Conservation (phyloP, 495 filamentous ascomycete genomes). For the Recurvomyces mirabilis region DNA sequence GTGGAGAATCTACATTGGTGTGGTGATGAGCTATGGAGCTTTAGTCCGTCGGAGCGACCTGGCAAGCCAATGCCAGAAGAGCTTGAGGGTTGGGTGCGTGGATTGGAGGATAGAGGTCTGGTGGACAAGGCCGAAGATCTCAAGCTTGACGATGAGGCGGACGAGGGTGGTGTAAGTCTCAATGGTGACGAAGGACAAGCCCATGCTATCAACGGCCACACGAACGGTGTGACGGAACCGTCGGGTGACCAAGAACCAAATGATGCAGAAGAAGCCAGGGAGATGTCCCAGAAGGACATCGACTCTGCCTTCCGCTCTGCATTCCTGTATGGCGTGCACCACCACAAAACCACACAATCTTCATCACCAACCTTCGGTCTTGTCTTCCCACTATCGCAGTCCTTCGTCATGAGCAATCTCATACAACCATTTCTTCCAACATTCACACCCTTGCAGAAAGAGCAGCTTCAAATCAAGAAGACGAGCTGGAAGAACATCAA, state of each 20-base stretch:
- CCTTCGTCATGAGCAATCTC: conserved; percentile 52
- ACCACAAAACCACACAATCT: conserved; percentile 41
- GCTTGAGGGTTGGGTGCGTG: conserved; percentile 30
- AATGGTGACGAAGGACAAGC: neutral
- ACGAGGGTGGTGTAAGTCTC: conserved; percentile 34
- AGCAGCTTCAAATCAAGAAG: conserved; percentile 59
- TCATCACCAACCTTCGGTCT: conserved; percentile 42
- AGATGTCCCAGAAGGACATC: conserved; percentile 42
- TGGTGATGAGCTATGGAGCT: conserved; percentile 62
- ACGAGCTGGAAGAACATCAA: conserved; percentile 64
- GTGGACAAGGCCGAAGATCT: conserved; percentile 38
- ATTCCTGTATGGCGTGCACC: conserved; percentile 52
- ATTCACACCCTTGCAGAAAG: conserved; percentile 42
- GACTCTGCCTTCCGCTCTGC: conserved; percentile 59
- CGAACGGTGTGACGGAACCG: neutral
- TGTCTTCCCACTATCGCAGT: conserved; percentile 52
- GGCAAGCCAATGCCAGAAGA: conserved; percentile 31
- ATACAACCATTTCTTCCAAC: conserved; percentile 58
- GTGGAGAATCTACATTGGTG: conserved; percentile 60
- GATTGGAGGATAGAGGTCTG: conserved; percentile 18
- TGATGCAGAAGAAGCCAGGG: neutral
- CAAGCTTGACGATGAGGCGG: conserved; percentile 1
- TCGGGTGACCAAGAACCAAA: neutral
- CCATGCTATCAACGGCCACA: conserved; percentile 1
- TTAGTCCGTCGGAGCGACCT: conserved; percentile 45